A percentile compares a stretch with the other conserved stretches of the same genome.
phyloP scores from a whole-genome alignment of 169 alveolate genomes.

The Plasmodium berghei region DNA sequence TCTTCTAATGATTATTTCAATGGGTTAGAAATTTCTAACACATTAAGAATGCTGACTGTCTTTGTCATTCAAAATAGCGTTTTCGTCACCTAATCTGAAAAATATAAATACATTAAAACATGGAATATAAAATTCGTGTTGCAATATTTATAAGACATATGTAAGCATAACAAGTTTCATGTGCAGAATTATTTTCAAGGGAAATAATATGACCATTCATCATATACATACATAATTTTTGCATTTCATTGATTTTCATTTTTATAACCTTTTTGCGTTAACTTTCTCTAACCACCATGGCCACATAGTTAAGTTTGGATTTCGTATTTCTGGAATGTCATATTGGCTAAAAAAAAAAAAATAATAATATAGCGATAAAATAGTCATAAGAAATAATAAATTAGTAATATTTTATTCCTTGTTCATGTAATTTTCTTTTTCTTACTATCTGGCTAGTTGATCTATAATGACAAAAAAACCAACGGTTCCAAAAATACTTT shows the following conservation, averaged over 20 bases:
- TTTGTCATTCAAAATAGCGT: constrained; percentile 4
- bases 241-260: neutral
- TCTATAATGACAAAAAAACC: constrained; percentile 55
- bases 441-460: constrained; percentile 73
- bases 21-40: neutral
- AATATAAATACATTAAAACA: neutral
- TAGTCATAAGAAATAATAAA: neutral
- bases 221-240: neutral
- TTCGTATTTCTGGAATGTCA: constrained; percentile 58
- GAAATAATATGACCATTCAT: neutral
- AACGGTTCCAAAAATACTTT: constrained; percentile 66
- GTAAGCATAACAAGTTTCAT: neutral
- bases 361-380: neutral
- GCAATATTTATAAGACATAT: no score
- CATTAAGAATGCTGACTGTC: constrained; percentile 7
- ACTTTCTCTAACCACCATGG: constrained; percentile 75
- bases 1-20: no score
- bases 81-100: constrained; percentile 24
- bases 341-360: constrained; percentile 31
- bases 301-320: constrained; percentile 74
- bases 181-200: neutral
- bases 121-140: no score
- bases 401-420: neutral
- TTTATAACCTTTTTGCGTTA: constrained; percentile 39
- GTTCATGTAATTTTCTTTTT: constrained; percentile 22